These are phyloP conservation scores for Erodium trifolium DNA, from an alignment of 441 rosid species.

Conservation along the genomic window DNA sequence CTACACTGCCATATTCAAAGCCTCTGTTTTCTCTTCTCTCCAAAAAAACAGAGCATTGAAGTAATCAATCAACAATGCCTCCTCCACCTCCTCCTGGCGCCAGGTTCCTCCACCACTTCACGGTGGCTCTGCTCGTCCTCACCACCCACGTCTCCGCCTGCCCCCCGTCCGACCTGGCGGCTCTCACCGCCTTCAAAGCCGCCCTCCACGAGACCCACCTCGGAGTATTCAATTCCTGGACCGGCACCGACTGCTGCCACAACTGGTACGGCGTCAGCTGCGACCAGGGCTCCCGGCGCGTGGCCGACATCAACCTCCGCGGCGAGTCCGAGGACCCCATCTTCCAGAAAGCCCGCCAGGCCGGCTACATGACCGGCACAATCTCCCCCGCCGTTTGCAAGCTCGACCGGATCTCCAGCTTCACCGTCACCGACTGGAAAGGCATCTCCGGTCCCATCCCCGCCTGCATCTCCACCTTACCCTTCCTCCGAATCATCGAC, in stretches of 20 bases:
- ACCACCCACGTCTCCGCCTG: slow-evolving; percentile 35
- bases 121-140: background rate
- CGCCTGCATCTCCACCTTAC: slow-evolving; percentile 42
- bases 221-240: slow-evolving; percentile 81
- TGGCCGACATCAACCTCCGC: slow-evolving; percentile 62
- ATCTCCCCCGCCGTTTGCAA: slow-evolving; percentile 47
- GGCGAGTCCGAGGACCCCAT: slow-evolving; percentile 67
- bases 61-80: too few species aligned
- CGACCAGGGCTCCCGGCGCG: slow-evolving; percentile 44
- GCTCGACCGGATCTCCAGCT: slow-evolving; percentile 44
- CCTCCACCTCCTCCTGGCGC: too few species aligned
- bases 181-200: slow-evolving; percentile 54
- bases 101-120: too few species aligned
- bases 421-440: slow-evolving; percentile 78
- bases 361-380: slow-evolving; percentile 57
- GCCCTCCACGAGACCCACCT: slow-evolving; percentile 62
- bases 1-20: too few species aligned
- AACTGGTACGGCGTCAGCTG: slow-evolving; percentile 88
- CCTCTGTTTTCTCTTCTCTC: too few species aligned
- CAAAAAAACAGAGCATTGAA: too few species aligned
- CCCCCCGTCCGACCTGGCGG: slow-evolving; percentile 64
- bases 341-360: slow-evolving; percentile 38
- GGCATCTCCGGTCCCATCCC: slow-evolving; percentile 79
- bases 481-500: slow-evolving; percentile 67
- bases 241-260: slow-evolving; percentile 65